Percentiles rank a stretch among this genome's conserved stretches.
phyloP scores from a whole-genome alignment of 805 yeast genomes.

The Candida odintsovae region DNA sequence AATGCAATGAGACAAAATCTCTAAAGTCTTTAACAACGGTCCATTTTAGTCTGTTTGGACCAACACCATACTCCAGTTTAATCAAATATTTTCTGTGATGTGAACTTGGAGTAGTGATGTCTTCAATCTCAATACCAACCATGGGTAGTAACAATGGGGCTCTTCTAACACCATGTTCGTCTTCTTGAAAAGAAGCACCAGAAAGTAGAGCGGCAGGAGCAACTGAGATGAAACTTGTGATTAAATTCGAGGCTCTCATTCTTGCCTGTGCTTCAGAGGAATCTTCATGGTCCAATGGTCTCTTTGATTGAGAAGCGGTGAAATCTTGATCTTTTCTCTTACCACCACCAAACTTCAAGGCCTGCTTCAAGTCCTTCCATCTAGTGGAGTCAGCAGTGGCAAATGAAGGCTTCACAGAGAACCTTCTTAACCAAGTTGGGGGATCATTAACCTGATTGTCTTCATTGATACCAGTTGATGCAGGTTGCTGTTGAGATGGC shows the following conservation, averaged over 20 bases:
- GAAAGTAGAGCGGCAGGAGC: conserved; percentile 70
- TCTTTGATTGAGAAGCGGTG: background rate
- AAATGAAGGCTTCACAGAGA: conserved; percentile 12
- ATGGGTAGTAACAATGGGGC: conserved; percentile 79
- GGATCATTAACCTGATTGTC: conserved; percentile 8
- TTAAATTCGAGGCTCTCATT: conserved; percentile 35
- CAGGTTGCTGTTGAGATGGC: background rate
- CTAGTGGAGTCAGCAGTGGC: conserved; percentile 7
- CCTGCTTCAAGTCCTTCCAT: conserved; percentile 25
- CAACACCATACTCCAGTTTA: conserved; percentile 89
- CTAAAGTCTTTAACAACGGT: conserved; percentile 62
- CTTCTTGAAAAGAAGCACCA: conserved; percentile 69
- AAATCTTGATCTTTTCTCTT: conserved; percentile 5
- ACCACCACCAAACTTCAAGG: conserved; percentile 19
- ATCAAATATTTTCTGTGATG: conserved; percentile 45
- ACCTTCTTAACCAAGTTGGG: conserved; percentile 21
- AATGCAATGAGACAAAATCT: conserved; percentile 69
- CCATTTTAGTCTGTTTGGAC: conserved; percentile 76
- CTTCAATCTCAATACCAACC: conserved; percentile 58
- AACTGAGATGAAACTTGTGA: conserved; percentile 55
- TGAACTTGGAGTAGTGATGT: conserved; percentile 31
- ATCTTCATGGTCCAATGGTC: conserved; percentile 4
- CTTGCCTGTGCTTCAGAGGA: conserved; percentile 21
- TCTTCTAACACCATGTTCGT: conserved; percentile 68
- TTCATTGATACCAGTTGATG: background rate